Base-by-base conservation (phyloP, 345 rosid species). In the Cardamine chenopodiifolia region DNA sequence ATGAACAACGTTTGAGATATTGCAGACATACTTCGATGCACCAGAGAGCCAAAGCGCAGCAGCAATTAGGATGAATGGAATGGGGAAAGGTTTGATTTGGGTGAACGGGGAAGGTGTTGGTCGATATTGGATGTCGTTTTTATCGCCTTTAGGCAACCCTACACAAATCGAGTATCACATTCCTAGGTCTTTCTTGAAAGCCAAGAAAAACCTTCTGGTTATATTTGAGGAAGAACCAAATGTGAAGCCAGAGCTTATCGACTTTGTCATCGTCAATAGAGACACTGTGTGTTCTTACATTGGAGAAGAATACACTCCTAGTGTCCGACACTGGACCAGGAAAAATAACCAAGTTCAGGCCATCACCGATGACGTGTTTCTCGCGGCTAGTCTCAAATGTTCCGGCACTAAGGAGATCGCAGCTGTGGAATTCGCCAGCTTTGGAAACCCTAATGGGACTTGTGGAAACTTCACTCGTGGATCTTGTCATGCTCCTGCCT, bases 31-130 rank as follows among this genome's bases (percentile, higher is more conserved):
- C 68, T 91, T 94, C 28, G 85, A 87, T 61, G 84, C 85, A 13
- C 97, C 97, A 9, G 89, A 86, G 76, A 92, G 96, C 40, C 5
- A 74, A 48, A 69, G 83, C 11, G 87, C 99, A 1, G 71, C 88
- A 20, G 90, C 82, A 15, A 64, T 95, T 19, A 66, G 82, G 8
- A 83, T 90, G 87, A 69, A 59, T 5, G 85, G 86, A 3, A 88
- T 95, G 97, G 82, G 83, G 0, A 92, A 95, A 77, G 97, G 99
- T 32, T 81, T 90, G 88, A 77, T 89, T 50, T 95, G 97, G 97
- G 77, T 95, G 39, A 95, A 95, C 18, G 97, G 99, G 8, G 71
- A 79, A 63, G 85, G 84, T 83, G 86, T 95, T 23, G 98, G 99
- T 42, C 83, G 98, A 8, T 85, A 89, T 66, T 95, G 99, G 99